These are phyloP conservation scores for Mycena vulgaris DNA, from an alignment of 768 basidiomycete species.

Conservation along the genomic window DNA sequence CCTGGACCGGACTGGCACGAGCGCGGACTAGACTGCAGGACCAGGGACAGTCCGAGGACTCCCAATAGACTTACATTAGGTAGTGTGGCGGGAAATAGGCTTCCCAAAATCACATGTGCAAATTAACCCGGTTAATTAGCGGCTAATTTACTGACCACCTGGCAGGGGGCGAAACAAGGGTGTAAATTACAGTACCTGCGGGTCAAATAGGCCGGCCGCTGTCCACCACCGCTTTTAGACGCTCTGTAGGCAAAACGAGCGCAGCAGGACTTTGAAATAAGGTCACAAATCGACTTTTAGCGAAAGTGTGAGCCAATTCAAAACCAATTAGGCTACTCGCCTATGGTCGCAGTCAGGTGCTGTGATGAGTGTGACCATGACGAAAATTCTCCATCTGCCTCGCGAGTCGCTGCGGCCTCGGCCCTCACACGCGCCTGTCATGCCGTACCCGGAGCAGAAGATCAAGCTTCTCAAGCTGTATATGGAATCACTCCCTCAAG, in stretches of 20 bases:
- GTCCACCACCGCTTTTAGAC: neutral
- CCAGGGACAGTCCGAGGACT: too few relatives aligned
- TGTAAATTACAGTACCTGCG: neutral
- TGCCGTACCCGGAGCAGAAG: neutral
- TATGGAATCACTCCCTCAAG: constrained; percentile 8
- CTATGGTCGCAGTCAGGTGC: neutral
- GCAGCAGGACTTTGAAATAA: neutral
- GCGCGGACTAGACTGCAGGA: too few relatives aligned
- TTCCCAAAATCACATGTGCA: constrained; percentile 3
- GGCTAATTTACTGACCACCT: neutral
- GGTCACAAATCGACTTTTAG: neutral
- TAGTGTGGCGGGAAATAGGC: constrained; percentile 11
- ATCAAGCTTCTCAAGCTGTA: constrained; percentile 21
- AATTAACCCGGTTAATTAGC: constrained; percentile 11
- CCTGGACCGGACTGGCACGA: too few relatives aligned
- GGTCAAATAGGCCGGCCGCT: neutral
- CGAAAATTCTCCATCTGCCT: neutral
- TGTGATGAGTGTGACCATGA: neutral
- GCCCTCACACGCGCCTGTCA: neutral
- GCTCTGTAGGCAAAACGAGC: neutral
- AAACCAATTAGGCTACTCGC: neutral
- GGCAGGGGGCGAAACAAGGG: neutral
- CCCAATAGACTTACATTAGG: too few relatives aligned
- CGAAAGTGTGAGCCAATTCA: neutral
- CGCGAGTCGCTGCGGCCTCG: too few relatives aligned